Evolutionary conservation across 352 stramenopile species (phyloP), one percentile per base, ranked within the genome.

Genomic region (Globisporangium yorkense): DNA sequence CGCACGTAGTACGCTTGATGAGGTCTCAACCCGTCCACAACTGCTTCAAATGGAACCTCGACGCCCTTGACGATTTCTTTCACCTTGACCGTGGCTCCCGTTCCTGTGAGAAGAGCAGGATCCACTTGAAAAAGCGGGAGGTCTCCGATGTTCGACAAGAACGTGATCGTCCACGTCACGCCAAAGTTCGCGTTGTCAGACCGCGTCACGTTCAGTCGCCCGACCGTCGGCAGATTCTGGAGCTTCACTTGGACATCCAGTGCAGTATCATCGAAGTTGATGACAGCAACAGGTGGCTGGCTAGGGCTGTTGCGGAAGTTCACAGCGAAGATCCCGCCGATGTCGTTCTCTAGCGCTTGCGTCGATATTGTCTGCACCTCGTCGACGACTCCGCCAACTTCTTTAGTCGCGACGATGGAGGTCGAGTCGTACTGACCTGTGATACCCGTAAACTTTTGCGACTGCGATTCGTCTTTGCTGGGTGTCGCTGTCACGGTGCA

Each of bases 191-290:
- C 52, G 55, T 87, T 88, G 3, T 56, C 50, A 1, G 44, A 59
- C 6, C 70, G 74, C 16, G 74, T 84, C 31, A 93, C 77, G 46
- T 87, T 87, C 27, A 91, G 35, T 4, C 70, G 70, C 2, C 84
- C 84, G 27, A 91, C 64, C 0, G 80, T 84, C 29, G 84, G 67
- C 0, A 93, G 27, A 21, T 70, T 81, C 51, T 93, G 75, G 1
- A 93, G 66, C 50, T 90, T 93, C 5, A 80, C 84, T 43, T 80
- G 74, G n/a, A 93, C 69, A 47, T 93, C 84, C 0, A 56, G 57
- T 18, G 79, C 77, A 8, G 79, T 90, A 46, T 93, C 84, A 45
- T 90, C 76, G 57, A 69, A 77, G 59, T 87, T 86, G 53, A 93
- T 73, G 3, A 83, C 63, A 29, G 69, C 80, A 8, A 72, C 72